These are phyloP conservation scores for Rhodotorula sp. DNA, from an alignment of 1,284 basidiomycete species.

Conservation along the genomic window DNA sequence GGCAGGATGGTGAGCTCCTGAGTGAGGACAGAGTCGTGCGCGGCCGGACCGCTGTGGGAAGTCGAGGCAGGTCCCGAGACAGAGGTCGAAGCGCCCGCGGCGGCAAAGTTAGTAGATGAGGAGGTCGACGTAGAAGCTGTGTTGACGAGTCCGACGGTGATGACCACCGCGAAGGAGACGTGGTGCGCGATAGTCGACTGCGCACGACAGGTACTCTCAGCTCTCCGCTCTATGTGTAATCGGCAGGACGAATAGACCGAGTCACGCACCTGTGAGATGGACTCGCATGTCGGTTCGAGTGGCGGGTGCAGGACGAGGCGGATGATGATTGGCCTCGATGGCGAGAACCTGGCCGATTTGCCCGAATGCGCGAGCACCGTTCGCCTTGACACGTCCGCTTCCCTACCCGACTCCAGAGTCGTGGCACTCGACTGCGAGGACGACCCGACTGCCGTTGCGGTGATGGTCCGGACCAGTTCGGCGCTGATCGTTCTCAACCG, in stretches of 20 bases:
- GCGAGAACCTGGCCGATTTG: constrained; percentile 37
- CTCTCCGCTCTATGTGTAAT: too few relatives aligned
- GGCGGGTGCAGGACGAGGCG: constrained; percentile 34
- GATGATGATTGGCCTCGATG: constrained; percentile 35
- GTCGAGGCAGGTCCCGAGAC: neutral
- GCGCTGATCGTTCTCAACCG: constrained; percentile 37
- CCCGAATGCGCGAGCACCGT: constrained; percentile 39
- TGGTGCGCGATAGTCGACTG: constrained; percentile 36
- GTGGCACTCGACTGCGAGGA: neutral
- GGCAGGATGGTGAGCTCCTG: constrained; percentile 30
- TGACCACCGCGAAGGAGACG: constrained; percentile 29
- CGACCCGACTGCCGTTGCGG: neutral
- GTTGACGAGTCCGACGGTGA: constrained; percentile 33
- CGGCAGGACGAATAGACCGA: too few relatives aligned
- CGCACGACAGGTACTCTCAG: neutral
- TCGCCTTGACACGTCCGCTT: neutral
- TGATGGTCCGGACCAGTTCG: constrained; percentile 35
- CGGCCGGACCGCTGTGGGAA: neutral
- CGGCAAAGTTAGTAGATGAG: neutral
- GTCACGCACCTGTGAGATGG: constrained; percentile 33
- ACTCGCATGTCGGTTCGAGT: constrained; percentile 24
- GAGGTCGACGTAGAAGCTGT: neutral
- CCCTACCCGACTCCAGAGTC: neutral
- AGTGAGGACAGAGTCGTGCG: constrained; percentile 14
- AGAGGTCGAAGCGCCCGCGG: neutral